A percentile compares a stretch with the other conserved stretches of the same genome.
These are phyloP conservation scores for Clathrospora elynae DNA, from an alignment of 2,329 filamentous ascomycete species.

Conservation along the genomic window DNA sequence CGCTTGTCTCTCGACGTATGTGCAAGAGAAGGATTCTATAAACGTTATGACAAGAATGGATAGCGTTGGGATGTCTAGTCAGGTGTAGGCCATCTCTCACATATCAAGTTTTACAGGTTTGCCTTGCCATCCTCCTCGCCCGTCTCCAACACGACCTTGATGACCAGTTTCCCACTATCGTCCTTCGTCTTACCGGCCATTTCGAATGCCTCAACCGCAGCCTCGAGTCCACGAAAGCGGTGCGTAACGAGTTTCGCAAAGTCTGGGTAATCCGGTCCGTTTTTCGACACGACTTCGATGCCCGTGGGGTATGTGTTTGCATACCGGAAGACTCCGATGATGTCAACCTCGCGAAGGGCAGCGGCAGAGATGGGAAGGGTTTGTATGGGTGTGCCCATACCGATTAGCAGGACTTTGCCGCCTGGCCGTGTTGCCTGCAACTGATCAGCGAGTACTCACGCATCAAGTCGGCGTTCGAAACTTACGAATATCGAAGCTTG, in stretches of 20 bases:
- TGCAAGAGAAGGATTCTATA: no score
- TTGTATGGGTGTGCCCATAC: constrained; percentile 78
- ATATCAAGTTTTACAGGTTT: constrained; percentile 19
- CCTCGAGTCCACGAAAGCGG: constrained; percentile 68
- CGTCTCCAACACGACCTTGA: constrained; percentile 69
- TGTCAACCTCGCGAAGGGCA: constrained; percentile 75
- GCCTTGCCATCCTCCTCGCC: constrained; percentile 39
- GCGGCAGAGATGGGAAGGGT: constrained; percentile 74
- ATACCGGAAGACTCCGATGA: constrained; percentile 78
- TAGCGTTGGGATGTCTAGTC: no score
- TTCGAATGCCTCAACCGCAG: constrained; percentile 68
- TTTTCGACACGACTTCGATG: constrained; percentile 63
- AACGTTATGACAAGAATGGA: no score
- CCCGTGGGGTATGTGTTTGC: constrained; percentile 75
- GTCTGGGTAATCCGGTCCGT: constrained; percentile 59
- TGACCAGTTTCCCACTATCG: constrained; percentile 68
- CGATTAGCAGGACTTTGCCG: constrained; percentile 75
- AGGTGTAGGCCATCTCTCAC: no score
- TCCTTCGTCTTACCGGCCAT: constrained; percentile 72
- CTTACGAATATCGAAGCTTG: constrained; percentile 72
- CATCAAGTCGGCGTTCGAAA: constrained; percentile 1
- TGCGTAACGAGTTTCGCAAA: constrained; percentile 77
- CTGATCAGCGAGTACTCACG: not conserved
- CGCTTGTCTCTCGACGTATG: no score
- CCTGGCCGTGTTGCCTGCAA: constrained; percentile 65